Base-by-base conservation (phyloP, 1,284 basidiomycete genomes). In the Leccinum pallidistipes region DNA sequence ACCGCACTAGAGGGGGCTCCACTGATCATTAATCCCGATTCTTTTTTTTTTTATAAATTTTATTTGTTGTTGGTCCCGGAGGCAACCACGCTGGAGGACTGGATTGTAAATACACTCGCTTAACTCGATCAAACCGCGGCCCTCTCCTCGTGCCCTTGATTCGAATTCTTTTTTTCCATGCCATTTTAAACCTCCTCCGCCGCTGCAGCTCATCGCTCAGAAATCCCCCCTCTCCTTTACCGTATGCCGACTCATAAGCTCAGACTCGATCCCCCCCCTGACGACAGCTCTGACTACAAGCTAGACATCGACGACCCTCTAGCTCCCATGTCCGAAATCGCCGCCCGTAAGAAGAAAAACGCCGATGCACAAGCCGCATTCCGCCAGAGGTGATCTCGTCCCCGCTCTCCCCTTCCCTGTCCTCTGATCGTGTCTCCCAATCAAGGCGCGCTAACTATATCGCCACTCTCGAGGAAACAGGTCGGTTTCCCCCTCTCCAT, bases 381-480 rank as follows among this genome's bases (percentile, higher is more conserved):
- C 66, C 74, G 74, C 55, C 75, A 74, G 64, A 74, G 75, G 72
- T 73, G 55, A 60, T 64, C 63, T 43, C 47, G 54, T 32, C 21
- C 57, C 58, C 53, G 18, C n/a, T 3, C 51, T 11, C 53, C 43
- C 54, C 18, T 55, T 57, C 55, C 43, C 56, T 36, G 21, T 55
- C 62, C 50, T 59, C 71, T 72, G 62, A 73, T 75, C 65, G 16
- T 79, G 79, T 72, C 89, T 60, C 60, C 78, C 21, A 49, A 85
- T 68, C 83, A 49, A 80, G 91, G 69, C 82, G 91, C 66, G 88
- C 89, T 56, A 92, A 90, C 76, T 93, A 93, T 74, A 93, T 93
- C 71, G 85, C 89, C 53, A 92, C 90, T n/a, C 83, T 93, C 65
- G 91, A 93, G 74, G 91, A 91, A 76, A 91, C 91, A 80, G 90